Base-by-base conservation (phyloP, 2,329 filamentous ascomycete genomes). In the Colletotrichum sp. region DNA sequence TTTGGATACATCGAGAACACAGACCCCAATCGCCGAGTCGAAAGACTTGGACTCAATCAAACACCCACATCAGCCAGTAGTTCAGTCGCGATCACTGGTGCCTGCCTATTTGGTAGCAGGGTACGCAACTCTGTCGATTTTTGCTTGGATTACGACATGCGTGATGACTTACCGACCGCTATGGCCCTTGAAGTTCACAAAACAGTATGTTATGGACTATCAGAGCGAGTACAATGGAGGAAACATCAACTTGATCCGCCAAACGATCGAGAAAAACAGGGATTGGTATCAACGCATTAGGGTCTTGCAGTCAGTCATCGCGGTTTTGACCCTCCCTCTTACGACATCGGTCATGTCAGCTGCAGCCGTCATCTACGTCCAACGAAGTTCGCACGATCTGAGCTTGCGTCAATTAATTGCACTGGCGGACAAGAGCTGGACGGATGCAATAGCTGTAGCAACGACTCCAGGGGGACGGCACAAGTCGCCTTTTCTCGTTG, bases 21-120 rank as follows among this genome's bases (percentile, higher is more conserved):
- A 24, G 24, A 58, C 21, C 55, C 55, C 55, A 24, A 58, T 4
- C 8, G 13, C 7, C 55, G 55, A 58, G 55, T 9, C 21, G 13
- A 26, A 58, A 6, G 55, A 58, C 1, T 58, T 5, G 24, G 55
- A 26, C 55, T 58, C 21, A 2, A 8, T 60, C 16, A 2, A 60
- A n/a, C 2, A 60, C 1, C 26, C 16, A 2, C 26, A 60, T 1
- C 6, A 34, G 1, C 28, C 26, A 12, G 8, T 4, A 2, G 2
- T n/a, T 9, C 26, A 61, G 13, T 61, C 30, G 13, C 16, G 58
- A 21, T 32, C 58, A 21, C 58, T 61, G 2, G 30, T 61, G 1
- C 58, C 58, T 21, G 28, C 12, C 12, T 61, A 61, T 1, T 1
- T 61, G 4, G 28, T 36, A 21, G 30, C 58, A 15, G 26, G 26